phyloP scores from a whole-genome alignment of 495 filamentous ascomycete species.

The Chaetomidium leptoderma region DNA sequence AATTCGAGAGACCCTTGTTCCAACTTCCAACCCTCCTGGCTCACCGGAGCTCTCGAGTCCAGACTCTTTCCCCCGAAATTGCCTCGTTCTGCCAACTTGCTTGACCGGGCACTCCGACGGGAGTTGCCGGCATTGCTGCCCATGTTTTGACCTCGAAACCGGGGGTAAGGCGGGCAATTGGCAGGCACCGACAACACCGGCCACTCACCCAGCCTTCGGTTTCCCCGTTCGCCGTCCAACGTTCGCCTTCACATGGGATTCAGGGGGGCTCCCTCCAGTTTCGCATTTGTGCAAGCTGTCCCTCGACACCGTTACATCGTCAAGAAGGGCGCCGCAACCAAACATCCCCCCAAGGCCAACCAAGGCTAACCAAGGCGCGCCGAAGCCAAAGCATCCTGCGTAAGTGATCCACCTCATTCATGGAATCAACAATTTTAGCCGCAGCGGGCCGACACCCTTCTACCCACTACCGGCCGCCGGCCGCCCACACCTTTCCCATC shows the following conservation, averaged over 20 bases:
- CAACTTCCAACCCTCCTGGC: background rate
- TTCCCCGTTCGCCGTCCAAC: no score
- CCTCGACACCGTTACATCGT: background rate
- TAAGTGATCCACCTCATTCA: background rate
- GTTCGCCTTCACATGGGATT: no score
- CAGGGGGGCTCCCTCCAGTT: no score
- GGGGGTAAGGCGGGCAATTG: background rate
- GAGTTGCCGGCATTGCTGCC: background rate
- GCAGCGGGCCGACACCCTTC: constrained; percentile 1
- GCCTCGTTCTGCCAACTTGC: background rate
- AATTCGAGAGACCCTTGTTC: constrained; percentile 3
- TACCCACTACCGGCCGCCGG: background rate
- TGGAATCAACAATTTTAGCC: constrained; percentile 1
- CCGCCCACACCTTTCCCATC: background rate
- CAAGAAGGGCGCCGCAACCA: background rate
- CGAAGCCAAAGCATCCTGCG: background rate
- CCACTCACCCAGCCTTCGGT: no score
- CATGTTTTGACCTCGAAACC: background rate
- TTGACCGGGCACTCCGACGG: constrained; percentile 1
- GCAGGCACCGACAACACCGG: no score
- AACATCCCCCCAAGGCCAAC: background rate
- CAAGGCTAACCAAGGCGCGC: background rate
- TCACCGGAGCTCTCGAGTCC: no score
- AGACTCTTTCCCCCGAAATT: constrained; percentile 2
- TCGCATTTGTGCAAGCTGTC: background rate